Evolutionary conservation across 148 eudicot species (phyloP).

Genomic region (Amaranthus hypochondriacus): DNA sequence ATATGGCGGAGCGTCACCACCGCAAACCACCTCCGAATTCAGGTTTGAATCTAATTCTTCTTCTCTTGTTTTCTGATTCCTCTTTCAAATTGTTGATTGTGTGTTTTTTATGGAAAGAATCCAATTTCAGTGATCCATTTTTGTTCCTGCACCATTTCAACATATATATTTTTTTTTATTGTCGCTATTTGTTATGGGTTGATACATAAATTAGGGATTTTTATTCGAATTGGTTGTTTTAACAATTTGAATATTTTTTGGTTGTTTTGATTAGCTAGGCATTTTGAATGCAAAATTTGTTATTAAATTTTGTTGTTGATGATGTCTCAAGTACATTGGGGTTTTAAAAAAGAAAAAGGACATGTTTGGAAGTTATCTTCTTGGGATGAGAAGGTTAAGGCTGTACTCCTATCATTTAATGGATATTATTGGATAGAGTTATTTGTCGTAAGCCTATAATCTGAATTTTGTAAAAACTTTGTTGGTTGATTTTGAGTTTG

Average conservation of each 20-base stretch:
- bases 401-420: no score
- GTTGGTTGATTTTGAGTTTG: not conserved
- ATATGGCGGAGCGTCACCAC: constrained; percentile 14
- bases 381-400: no score
- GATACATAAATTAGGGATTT: constrained; percentile 1
- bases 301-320: no score
- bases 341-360: no score
- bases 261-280: not conserved
- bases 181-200: not conserved
- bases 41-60: not conserved
- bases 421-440: no score
- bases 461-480: not conserved
- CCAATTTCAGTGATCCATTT: not conserved
- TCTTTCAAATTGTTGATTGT: not conserved
- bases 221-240: not conserved
- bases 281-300: no score
- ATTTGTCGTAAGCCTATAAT: no score
- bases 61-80: no score
- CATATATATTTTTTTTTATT: not conserved
- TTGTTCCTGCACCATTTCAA: not conserved
- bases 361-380: no score
- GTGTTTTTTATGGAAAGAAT: no score
- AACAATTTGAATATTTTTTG: not conserved
- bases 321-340: no score
- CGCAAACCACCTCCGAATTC: not conserved